These are phyloP conservation scores for Rubus parviflorus DNA, from an alignment of 306 rosid genomes.

Conservation along the genomic window DNA sequence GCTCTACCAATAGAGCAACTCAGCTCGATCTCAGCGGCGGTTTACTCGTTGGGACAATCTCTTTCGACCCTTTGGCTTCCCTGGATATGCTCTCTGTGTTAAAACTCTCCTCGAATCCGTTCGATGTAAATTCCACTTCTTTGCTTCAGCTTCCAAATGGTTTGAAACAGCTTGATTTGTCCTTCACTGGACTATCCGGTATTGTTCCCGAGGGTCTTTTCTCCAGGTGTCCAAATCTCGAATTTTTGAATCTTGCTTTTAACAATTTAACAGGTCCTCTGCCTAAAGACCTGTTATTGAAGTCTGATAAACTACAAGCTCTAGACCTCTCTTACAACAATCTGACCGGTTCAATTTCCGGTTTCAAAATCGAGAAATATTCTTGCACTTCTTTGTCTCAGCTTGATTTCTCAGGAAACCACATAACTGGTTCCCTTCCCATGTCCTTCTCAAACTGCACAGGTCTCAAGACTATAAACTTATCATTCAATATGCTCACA, in stretches of 20 bases:
- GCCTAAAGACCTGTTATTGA: constrained; percentile 56
- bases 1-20: constrained; percentile 65
- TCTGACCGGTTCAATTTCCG: constrained; percentile 70
- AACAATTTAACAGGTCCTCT: constrained; percentile 76
- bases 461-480: constrained; percentile 52
- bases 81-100: constrained; percentile 66
- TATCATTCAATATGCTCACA: constrained; percentile 51
- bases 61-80: constrained; percentile 61
- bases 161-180: constrained; percentile 73
- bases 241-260: constrained; percentile 57
- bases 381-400: constrained; percentile 64
- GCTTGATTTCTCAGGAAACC: constrained; percentile 70
- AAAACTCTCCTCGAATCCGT: constrained; percentile 55
- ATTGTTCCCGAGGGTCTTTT: constrained; percentile 60
- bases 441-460: constrained; percentile 71
- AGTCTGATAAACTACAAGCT: constrained; percentile 54
- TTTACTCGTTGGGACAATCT: constrained; percentile 46
- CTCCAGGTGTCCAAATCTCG: constrained; percentile 74
- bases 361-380: constrained; percentile 42
- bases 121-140: constrained; percentile 72
- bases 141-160: constrained; percentile 74
- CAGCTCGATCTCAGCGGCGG: constrained; percentile 61
- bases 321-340: constrained; percentile 85
- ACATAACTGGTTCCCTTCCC: constrained; percentile 62
- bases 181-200: constrained; percentile 61